Percentiles rank a stretch among this genome's conserved stretches.
Evolutionary conservation across 2,329 filamentous ascomycete species (phyloP).

Genomic region (Teratosphaeria pseudoeucalypti): DNA sequence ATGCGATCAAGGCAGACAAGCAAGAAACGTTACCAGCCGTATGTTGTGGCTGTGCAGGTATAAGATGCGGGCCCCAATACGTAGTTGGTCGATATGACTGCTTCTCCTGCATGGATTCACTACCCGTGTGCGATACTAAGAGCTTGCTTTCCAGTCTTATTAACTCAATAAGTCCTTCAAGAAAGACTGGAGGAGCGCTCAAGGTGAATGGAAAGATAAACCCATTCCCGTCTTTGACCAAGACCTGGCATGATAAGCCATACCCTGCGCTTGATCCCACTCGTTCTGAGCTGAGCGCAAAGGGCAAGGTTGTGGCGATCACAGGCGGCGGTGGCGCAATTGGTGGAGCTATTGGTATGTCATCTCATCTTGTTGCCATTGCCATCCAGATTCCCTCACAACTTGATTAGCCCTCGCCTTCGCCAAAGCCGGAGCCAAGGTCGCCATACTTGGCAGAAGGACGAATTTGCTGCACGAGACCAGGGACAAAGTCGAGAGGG

Average conservation of each 20-base stretch:
- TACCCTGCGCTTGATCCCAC: conserved; percentile 3
- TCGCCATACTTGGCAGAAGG: conserved; percentile 8
- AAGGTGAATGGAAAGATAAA: background rate
- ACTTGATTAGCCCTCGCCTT: conserved; percentile 2
- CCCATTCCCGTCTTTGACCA: conserved; percentile 14
- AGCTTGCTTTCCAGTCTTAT: background rate
- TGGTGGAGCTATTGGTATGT: conserved; percentile 5
- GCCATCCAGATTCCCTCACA: background rate
- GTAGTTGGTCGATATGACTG: too few species aligned
- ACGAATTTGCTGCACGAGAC: conserved; percentile 2
- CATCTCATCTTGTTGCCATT: background rate
- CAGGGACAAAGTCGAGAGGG: conserved; percentile 5
- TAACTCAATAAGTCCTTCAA: background rate
- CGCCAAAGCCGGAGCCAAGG: conserved; percentile 7
- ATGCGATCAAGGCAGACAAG: background rate
- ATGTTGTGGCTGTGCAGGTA: background rate
- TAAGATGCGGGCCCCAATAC: background rate
- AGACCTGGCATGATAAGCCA: background rate
- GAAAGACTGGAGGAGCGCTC: background rate
- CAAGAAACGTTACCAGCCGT: background rate
- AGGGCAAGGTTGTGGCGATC: conserved; percentile 3
- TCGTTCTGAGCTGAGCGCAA: background rate
- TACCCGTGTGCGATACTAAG: background rate
- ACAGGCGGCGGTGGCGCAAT: conserved; percentile 7
- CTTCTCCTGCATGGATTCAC: background rate